Base-by-base conservation (phyloP, 73 alveolate species). In the Tetrahymena borealis region DNA sequence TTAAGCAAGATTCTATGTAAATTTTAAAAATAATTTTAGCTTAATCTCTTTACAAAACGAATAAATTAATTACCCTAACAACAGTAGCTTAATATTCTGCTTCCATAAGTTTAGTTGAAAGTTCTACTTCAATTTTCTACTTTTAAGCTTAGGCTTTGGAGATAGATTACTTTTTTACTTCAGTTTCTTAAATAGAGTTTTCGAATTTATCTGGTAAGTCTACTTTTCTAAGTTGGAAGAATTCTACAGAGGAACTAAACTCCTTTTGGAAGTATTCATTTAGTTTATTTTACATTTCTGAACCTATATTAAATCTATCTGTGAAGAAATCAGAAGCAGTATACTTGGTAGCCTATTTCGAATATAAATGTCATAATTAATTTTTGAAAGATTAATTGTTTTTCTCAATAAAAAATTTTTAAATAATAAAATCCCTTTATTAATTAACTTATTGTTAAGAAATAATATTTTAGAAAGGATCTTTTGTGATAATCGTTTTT, bases 261-360 rank as follows among this genome's bases (percentile, higher is more conserved):
- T 79, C 85, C 31, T 90, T 90, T 90, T 95, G 40, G 79, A 95
- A 95, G 18, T 60, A 32, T 39, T 90, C 42, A 95, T 95, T 78
- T 90, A 95, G 94, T 93, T 95, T 94, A 78, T 39, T 40, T 95
- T 95, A 95, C 90, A 95, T 93, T 91, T 95, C 97, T 79, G 94
- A 94, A 91, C 94, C 94, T 39, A 95, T 95, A 90, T 78, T 93
- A 6, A 95, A 95, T 78, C 97, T 95, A 93, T 95, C 97, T 94
- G 94, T 95, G 78, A 95, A 95, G 90, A 95, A 95, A 90, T 95
- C 94, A 90, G 94, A 95, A 32, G 97, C 97, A 9, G 97, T 95
- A 91, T 95, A 95, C 43, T 95, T 95, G 0, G 97, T 95, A 0
- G 97, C 97, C 79, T 95, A 95, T 40, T 95, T 96, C n/a, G n/a